Conservation (phyloP, 2,329 filamentous ascomycete species). For the Thielaviopsis euricoi region DNA sequence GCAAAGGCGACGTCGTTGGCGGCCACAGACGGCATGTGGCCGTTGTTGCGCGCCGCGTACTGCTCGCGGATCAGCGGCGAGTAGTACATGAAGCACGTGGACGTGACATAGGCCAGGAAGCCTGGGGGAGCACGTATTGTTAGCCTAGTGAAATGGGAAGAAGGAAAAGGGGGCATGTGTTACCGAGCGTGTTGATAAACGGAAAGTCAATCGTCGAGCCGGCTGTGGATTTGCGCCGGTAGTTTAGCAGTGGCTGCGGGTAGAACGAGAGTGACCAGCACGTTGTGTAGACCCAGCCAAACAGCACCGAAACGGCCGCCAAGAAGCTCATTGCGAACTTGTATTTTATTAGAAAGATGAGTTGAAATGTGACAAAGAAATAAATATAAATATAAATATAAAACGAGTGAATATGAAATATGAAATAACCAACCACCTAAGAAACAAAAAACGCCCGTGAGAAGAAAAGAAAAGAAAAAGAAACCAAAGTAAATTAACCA, state of each 20-base stretch:
- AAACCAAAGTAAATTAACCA: background rate
- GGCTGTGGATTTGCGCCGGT: conserved; percentile 54
- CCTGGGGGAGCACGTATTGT: conserved; percentile 24
- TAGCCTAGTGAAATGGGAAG: too few relatives aligned
- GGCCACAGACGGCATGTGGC: conserved; percentile 65
- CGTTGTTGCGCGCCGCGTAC: conserved; percentile 65
- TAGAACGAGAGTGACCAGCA: conserved; percentile 87
- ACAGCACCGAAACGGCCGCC: conserved; percentile 34
- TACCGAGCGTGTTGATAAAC: conserved; percentile 50
- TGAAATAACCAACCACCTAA: background rate
- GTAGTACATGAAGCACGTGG: conserved; percentile 60
- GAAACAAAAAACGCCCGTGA: background rate
- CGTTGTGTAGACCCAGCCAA: conserved; percentile 61
- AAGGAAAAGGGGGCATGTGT: too few relatives aligned
- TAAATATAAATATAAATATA: background rate
- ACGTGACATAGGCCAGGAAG: conserved; percentile 60
- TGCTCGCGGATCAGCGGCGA: conserved; percentile 62
- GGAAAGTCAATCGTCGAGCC: conserved; percentile 85
- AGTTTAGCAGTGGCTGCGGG: conserved; percentile 74
- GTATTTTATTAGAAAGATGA: too few relatives aligned
- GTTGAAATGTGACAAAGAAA: too few relatives aligned
- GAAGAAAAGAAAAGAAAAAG: background rate
- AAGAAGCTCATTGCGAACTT: conserved; percentile 23
- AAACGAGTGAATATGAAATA: background rate
- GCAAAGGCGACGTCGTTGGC: conserved; percentile 87